Base-by-base conservation (phyloP, 495 filamentous ascomycete genomes). In the Hypoxylon intermedium region DNA sequence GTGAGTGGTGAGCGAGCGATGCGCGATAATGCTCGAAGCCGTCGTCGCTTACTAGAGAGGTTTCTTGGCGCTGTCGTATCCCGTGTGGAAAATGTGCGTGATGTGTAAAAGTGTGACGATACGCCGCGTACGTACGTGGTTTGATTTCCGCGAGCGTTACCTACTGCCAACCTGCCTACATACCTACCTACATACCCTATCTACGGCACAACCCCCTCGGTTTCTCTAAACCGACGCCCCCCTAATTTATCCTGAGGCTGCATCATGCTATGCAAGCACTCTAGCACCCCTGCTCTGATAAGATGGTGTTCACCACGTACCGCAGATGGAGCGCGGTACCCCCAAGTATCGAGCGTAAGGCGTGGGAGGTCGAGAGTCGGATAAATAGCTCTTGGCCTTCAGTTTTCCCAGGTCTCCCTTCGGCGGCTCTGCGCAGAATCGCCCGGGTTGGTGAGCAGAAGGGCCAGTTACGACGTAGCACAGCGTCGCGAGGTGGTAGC, bases 161-260 rank as follows among this genome's bases (percentile, higher is more conserved):
- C n/a, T n/a, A n/a, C n/a, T n/a, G n/a, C n/a, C n/a, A n/a, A n/a
- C n/a, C n/a, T n/a, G n/a, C n/a, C n/a, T n/a, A n/a, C n/a, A n/a
- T n/a, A n/a, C n/a, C n/a, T 26, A 26, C 24, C 24, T 26, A 26
- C 24, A 26, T 26, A 26, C 34, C 11, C 3, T 37, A 12, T 5
- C 34, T 37, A 13, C 12, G 34, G 5, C 11, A 37, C 34, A 37
- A 12, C 20, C 41, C 41, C 41, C n/a, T 24, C 2, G 19, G 24
- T 46, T 50, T 46, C 30, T 19, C 57, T 63, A 63, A n/a, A 24
- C 2, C 47, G 41, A 63, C 60, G 36, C 60, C 60, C 59, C n/a
- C 53, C 53, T 52, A 59, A 55, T 65, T 59, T 59, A 59, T 56
- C 54, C 55, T 55, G 61, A 65, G 61, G 61, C 61, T 65, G 61